Base-by-base conservation (phyloP, 768 basidiomycete genomes). In the Serendipita sp. region DNA sequence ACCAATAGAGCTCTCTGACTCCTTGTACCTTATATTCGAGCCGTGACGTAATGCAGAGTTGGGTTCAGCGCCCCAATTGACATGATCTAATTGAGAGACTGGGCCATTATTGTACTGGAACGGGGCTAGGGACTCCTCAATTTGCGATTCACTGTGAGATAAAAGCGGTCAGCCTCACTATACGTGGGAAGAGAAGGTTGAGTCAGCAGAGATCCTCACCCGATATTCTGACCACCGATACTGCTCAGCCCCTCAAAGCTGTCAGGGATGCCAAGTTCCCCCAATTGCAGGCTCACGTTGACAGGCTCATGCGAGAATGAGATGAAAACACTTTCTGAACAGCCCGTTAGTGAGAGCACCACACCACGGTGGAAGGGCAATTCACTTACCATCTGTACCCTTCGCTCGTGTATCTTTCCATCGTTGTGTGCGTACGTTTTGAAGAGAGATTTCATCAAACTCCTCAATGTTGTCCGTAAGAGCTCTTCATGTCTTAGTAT, bases 171-270 rank as follows among this genome's bases (percentile, higher is more conserved):
- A 3, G 6, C 5, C 16, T 27, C 6, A 6, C 6, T 18, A 6
- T 5, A 60, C 4, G 3, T 34, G 31, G 16, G 23, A 60, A 6
- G 27, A 60, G 8, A 60, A 5, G 10, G 5, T 36, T n/a, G 48
- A 18, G 29, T 50, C 4, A n/a, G 16, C 29, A 3, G 4, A 50
- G 3, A 6, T 50, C 4, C n/a, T 31, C 48, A 18, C 48, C 6
- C 29, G 29, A n/a, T n/a, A 31, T n/a, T 31, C 48, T 60, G 55
- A 5, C 55, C 55, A 3, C 55, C 55, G 6, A 60, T 60, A n/a
- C 55, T 27, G n/a, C 55, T 60, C 55, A 60, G 16, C n/a, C 55
- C 55, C 6, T 60, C 55, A n/a, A 60, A 60, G n/a, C 55, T 60
- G 27, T 16, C n/a, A 27, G 55, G 55, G n/a, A 60, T 29, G 4